These are phyloP conservation scores for Filobasidium wieringae DNA, from an alignment of 768 basidiomycete species.

Conservation along the genomic window DNA sequence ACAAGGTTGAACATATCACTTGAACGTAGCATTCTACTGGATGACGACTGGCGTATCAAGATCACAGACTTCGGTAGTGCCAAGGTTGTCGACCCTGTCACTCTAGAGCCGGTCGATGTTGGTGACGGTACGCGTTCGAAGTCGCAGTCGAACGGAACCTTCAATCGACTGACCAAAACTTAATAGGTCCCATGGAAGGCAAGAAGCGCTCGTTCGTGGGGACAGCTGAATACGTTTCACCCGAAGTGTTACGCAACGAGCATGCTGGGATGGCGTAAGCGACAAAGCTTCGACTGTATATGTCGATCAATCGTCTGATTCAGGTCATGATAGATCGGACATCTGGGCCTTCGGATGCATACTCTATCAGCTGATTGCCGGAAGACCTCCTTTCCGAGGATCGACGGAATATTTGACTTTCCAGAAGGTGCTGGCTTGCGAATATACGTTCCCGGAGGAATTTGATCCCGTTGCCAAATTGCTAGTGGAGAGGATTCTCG, in stretches of 20 bases:
- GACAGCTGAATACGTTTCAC: constrained; percentile 78
- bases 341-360: constrained; percentile 94
- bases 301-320: neutral
- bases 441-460: constrained; percentile 74
- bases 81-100: constrained; percentile 34
- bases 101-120: neutral
- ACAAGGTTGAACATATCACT: neutral
- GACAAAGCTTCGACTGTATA: neutral
- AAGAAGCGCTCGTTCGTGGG: constrained; percentile 67
- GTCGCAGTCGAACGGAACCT: constrained; percentile 9
- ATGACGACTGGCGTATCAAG: constrained; percentile 71
- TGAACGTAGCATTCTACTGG: constrained; percentile 72
- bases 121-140: neutral
- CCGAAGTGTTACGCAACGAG: constrained; percentile 63
- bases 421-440: constrained; percentile 79
- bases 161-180: constrained; percentile 1
- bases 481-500: constrained; percentile 64
- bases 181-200: constrained; percentile 39
- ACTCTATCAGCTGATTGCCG: constrained; percentile 82
- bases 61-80: constrained; percentile 97
- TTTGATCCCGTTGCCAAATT: constrained; percentile 73
- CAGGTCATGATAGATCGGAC: constrained; percentile 54
- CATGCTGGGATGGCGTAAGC: constrained; percentile 64
- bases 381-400: constrained; percentile 81
- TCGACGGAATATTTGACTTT: constrained; percentile 83